A percentile compares a stretch with the other conserved stretches of the same genome.
Evolutionary conservation across 352 stramenopile genomes (phyloP).

Genomic region (Globisporangium acanthophoron): DNA sequence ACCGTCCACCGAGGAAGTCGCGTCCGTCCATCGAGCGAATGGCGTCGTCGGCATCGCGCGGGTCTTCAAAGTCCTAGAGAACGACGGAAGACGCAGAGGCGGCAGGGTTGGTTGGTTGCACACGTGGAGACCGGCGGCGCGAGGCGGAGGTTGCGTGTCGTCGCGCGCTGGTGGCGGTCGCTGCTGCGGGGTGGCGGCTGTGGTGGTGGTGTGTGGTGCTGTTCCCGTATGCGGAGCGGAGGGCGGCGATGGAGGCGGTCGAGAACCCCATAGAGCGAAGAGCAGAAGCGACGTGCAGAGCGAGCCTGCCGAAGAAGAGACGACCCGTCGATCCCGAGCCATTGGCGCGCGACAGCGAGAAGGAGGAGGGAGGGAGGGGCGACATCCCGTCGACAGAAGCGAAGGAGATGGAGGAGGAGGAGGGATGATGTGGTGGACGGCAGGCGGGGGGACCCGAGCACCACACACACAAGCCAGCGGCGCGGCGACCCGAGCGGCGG

Average conservation of each 20-base stretch:
- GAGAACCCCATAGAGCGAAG: background rate
- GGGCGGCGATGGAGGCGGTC: background rate
- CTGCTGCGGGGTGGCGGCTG: background rate
- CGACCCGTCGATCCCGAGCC: background rate
- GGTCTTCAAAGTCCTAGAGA: conserved; percentile 87
- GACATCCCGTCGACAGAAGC: background rate
- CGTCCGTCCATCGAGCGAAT: conserved; percentile 84
- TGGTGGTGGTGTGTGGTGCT: conserved; percentile 1
- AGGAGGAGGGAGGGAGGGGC: background rate
- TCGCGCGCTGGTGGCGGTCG: background rate
- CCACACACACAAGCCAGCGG: background rate
- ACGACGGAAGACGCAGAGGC: conserved; percentile 41
- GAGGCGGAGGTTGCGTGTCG: background rate
- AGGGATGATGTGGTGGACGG: too few species aligned
- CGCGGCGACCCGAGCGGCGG: background rate
- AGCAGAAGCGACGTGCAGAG: conserved; percentile 26
- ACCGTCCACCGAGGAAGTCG: conserved; percentile 84
- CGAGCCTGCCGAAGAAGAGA: conserved; percentile 7
- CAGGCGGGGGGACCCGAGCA: background rate
- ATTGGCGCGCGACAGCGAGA: background rate
- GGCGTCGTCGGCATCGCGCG: conserved; percentile 79
- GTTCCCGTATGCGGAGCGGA: background rate
- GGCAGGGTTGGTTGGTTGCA: conserved; percentile 35
- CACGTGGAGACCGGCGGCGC: conserved; percentile 10
- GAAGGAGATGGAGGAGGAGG: background rate